phyloP scores from a whole-genome alignment of 371 early-diverging fungal species.

The Rhizomucor miehei region DNA sequence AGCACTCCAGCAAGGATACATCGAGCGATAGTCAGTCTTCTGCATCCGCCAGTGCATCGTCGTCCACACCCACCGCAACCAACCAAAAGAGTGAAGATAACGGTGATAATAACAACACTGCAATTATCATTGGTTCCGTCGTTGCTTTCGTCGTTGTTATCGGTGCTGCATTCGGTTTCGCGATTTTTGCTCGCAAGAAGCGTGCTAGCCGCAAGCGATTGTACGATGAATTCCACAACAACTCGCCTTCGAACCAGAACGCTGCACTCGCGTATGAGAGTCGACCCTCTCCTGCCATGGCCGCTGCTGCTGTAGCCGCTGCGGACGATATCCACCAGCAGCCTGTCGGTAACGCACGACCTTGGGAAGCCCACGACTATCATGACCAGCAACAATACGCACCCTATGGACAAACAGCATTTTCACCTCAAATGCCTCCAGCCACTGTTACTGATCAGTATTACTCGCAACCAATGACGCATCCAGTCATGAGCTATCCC shows the following conservation, averaged over 20 bases:
- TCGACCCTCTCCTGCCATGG: conserved; percentile 34
- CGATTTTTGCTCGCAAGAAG: conserved; percentile 26
- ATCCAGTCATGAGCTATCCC: conserved; percentile 20
- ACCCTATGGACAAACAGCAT: conserved; percentile 1
- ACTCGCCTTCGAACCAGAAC: conserved; percentile 2
- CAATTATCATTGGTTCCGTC: conserved; percentile 41
- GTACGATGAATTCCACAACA: conserved; percentile 13
- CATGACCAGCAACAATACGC: conserved; percentile 1
- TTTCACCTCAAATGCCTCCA: conserved; percentile 18
- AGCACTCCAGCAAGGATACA: background rate
- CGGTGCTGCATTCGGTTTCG: conserved; percentile 38
- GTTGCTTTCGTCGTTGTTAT: conserved; percentile 38
- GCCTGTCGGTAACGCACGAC: background rate
- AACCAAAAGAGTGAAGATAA: background rate
- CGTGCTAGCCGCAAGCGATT: conserved; percentile 25
- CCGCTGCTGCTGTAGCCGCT: conserved; percentile 25
- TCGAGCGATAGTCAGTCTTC: background rate
- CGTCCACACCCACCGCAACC: conserved; percentile 5
- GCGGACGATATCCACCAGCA: conserved; percentile 15
- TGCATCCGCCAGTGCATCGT: conserved; percentile 4
- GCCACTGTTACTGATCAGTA: conserved; percentile 12
- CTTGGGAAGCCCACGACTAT: conserved; percentile 6
- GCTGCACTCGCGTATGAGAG: conserved; percentile 8
- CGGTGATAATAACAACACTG: conserved; percentile 20
- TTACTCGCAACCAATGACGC: conserved; percentile 16